A percentile compares a stretch with the other conserved stretches of the same genome.
phyloP scores from a whole-genome alignment of 2,329 filamentous ascomycete genomes.

The Monilinia vaccinii-corymbosi region DNA sequence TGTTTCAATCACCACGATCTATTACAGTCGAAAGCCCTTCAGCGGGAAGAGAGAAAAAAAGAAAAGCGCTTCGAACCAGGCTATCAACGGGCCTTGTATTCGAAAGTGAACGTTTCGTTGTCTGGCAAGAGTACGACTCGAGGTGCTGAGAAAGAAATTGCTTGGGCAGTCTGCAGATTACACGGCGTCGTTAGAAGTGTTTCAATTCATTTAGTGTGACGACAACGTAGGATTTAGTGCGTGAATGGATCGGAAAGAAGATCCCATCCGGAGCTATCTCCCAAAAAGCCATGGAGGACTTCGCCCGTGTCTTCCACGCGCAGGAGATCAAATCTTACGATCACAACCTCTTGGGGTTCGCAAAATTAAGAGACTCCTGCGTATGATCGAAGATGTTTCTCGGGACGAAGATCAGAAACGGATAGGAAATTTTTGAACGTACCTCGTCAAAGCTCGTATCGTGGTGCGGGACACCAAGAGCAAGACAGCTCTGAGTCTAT shows the following conservation, averaged over 20 bases:
- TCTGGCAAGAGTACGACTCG: conserved; percentile 19
- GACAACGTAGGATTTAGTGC: conserved; percentile 1
- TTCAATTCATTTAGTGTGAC: conserved; percentile 10
- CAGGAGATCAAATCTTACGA: conserved; percentile 1
- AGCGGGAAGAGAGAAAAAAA: conserved; percentile 14
- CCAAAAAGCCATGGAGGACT: not conserved
- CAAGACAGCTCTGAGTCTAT: conserved; percentile 20
- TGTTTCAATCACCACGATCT: conserved; percentile 17
- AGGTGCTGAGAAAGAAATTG: conserved; percentile 11
- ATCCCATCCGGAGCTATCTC: conserved; percentile 4
- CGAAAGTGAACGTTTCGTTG: conserved; percentile 13
- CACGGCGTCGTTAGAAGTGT: conserved; percentile 21
- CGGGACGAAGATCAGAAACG: conserved; percentile 4
- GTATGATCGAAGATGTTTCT: conserved; percentile 7
- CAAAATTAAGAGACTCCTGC: conserved; percentile 10
- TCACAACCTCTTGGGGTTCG: conserved; percentile 8
- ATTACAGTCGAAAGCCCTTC: conserved; percentile 21
- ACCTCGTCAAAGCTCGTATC: conserved; percentile 17
- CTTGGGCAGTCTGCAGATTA: conserved; percentile 22
- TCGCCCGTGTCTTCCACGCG: conserved; percentile 5
- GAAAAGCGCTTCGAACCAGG: conserved; percentile 13
- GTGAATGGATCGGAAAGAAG: conserved; percentile 7
- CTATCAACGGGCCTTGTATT: conserved; percentile 23
- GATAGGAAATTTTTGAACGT: conserved; percentile 10
- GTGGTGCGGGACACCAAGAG: conserved; percentile 20